Evolutionary conservation across 2,329 filamentous ascomycete genomes (phyloP).

Genomic region (Paraconiothyrium brasiliense): DNA sequence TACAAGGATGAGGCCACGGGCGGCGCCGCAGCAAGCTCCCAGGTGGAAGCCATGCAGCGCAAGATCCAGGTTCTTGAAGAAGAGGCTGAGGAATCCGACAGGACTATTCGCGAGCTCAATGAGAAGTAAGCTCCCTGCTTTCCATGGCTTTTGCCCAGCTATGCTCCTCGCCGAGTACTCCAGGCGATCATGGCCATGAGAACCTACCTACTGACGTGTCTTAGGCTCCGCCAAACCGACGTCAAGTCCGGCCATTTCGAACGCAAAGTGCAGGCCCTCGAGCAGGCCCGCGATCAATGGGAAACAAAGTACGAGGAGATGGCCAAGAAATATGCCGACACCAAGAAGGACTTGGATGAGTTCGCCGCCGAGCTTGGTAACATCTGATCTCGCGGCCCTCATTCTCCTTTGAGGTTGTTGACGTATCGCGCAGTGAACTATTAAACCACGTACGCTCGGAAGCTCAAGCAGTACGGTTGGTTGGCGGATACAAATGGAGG

Average conservation of each 20-base stretch:
- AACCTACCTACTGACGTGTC: constrained; percentile 30
- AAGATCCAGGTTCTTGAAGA: constrained; percentile 96
- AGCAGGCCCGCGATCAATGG: constrained; percentile 91
- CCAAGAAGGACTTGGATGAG: constrained; percentile 91
- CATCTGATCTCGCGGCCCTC: constrained; percentile 68
- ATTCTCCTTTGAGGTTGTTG: constrained; percentile 44
- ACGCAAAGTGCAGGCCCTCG: constrained; percentile 97
- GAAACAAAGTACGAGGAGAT: constrained; percentile 99
- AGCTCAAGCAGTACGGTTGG: constrained; percentile 20
- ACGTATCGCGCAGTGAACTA: constrained; percentile 35
- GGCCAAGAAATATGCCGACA: constrained; percentile 82
- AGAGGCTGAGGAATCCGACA: constrained; percentile 95
- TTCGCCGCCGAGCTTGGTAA: constrained; percentile 92
- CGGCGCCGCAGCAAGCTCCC: constrained; percentile 81
- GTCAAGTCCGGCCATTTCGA: constrained; percentile 99
- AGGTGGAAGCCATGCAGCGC: constrained; percentile 91
- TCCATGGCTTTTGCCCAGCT: neutral
- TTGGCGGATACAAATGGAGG: constrained; percentile 22
- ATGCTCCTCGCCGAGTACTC: neutral
- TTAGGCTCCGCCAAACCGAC: constrained; percentile 95
- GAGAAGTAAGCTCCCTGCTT: constrained; percentile 76
- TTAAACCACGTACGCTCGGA: constrained; percentile 30
- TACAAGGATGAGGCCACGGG: constrained; percentile 87
- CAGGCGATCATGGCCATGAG: neutral
- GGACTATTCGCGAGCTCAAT: constrained; percentile 94